These are phyloP conservation scores for Podaxis pistillaris DNA, from an alignment of 768 basidiomycete genomes.

Conservation along the genomic window DNA sequence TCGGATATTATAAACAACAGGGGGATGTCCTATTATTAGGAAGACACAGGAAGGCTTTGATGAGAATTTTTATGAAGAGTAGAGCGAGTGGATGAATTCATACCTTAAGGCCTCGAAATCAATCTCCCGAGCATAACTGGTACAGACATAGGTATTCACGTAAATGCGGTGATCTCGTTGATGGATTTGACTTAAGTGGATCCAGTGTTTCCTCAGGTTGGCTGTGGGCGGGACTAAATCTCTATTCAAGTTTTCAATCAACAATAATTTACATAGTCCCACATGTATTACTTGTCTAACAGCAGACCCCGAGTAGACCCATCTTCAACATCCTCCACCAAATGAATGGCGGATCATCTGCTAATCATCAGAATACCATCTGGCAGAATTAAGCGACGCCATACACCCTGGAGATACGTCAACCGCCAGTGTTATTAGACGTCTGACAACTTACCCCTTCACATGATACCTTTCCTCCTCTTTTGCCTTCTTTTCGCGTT, in stretches of 20 bases:
- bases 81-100: background rate
- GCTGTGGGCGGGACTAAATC: background rate
- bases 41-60: background rate
- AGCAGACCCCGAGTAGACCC: background rate
- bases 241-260: background rate
- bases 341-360: background rate
- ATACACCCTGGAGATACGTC: background rate
- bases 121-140: no score
- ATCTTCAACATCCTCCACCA: background rate
- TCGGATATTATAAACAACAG: background rate
- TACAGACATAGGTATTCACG: no score
- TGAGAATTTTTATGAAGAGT: background rate
- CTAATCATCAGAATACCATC: background rate
- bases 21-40: background rate
- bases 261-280: background rate
- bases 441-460: background rate
- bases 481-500: background rate
- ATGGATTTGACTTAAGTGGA: background rate
- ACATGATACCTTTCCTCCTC: conserved; percentile 1
- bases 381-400: background rate
- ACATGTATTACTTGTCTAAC: background rate
- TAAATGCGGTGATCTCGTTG: no score
- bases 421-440: background rate
- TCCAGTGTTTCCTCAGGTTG: background rate
- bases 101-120: no score